Conservation (phyloP, 768 basidiomycete genomes). For the Lepiota subincarnata region DNA sequence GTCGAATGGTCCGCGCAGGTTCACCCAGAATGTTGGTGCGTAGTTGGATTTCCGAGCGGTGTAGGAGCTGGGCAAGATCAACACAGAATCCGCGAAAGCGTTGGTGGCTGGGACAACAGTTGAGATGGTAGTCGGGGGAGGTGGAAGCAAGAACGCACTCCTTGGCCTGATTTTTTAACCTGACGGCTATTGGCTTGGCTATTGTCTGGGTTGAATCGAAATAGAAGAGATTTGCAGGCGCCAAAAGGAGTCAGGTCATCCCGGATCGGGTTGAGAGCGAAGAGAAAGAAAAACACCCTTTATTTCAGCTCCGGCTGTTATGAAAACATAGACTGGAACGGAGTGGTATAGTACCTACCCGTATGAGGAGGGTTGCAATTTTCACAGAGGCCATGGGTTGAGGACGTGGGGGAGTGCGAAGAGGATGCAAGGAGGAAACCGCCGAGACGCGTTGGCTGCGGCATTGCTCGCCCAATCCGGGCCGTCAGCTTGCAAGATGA, state of each 20-base stretch:
- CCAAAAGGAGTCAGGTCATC: background rate
- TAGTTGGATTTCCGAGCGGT: constrained; percentile 67
- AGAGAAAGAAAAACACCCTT: constrained; percentile 4
- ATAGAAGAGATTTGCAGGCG: background rate
- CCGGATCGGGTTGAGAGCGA: background rate
- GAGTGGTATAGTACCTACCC: constrained; percentile 1
- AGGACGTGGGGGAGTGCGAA: background rate
- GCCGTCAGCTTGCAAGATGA: too few species aligned
- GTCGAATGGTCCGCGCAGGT: constrained; percentile 64
- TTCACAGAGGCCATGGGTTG: constrained; percentile 13
- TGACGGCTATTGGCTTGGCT: constrained; percentile 74
- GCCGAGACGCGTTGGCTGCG: too few species aligned
- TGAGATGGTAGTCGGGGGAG: constrained; percentile 6
- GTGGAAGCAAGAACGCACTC: constrained; percentile 44
- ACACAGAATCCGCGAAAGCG: constrained; percentile 69
- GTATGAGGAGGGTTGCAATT: constrained; percentile 12
- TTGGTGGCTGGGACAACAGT: constrained; percentile 45
- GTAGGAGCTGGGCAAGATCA: constrained; percentile 70
- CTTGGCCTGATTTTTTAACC: constrained; percentile 66
- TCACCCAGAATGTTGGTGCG: constrained; percentile 78
- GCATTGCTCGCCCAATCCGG: too few species aligned
- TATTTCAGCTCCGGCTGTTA: constrained; percentile 10
- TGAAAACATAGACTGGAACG: background rate
- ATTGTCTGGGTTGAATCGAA: constrained; percentile 49
- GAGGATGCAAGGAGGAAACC: too few species aligned